A percentile compares a stretch with the other conserved stretches of the same genome.
Evolutionary conservation across 495 filamentous ascomycete genomes (phyloP).

Genomic region (Daldinia vernicosa): DNA sequence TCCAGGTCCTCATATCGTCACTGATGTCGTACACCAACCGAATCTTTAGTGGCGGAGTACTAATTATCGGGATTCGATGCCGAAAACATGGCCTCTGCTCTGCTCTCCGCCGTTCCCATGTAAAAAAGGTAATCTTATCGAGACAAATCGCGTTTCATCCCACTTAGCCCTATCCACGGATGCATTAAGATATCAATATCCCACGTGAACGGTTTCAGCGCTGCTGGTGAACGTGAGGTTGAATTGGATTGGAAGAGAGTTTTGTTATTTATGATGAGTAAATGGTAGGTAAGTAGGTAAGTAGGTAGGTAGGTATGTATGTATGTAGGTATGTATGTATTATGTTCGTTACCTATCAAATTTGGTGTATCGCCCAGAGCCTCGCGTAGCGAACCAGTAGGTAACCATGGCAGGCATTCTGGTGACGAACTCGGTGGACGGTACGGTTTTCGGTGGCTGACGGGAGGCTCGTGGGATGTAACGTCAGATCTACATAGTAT

Average conservation of each 20-base stretch:
- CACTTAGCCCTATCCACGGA: conserved; percentile 28
- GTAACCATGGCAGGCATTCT: background rate
- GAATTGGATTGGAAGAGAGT: background rate
- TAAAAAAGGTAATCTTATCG: conserved; percentile 36
- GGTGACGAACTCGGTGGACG: conserved; percentile 6
- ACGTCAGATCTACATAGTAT: no score
- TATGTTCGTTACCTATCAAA: background rate
- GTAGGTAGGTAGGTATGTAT: no score
- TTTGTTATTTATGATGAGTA: background rate
- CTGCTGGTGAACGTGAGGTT: conserved; percentile 3
- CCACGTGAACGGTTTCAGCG: conserved; percentile 6
- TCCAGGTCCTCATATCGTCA: background rate
- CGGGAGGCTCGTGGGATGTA: conserved; percentile 33
- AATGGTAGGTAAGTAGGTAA: no score
- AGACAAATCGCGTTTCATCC: conserved; percentile 42
- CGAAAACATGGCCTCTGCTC: conserved; percentile 8
- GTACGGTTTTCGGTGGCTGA: conserved; percentile 27
- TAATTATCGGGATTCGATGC: conserved; percentile 18
- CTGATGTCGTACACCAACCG: background rate
- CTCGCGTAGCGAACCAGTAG: background rate
- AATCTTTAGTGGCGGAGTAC: background rate
- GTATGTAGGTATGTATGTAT: background rate
- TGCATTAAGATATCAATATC: conserved; percentile 12
- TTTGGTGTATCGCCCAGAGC: background rate
- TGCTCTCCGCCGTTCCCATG: conserved; percentile 17